Percentiles rank a stretch among this genome's conserved stretches.
Conservation (phyloP, 1,284 basidiomycete species). For the Sporisorium graminicola region DNA sequence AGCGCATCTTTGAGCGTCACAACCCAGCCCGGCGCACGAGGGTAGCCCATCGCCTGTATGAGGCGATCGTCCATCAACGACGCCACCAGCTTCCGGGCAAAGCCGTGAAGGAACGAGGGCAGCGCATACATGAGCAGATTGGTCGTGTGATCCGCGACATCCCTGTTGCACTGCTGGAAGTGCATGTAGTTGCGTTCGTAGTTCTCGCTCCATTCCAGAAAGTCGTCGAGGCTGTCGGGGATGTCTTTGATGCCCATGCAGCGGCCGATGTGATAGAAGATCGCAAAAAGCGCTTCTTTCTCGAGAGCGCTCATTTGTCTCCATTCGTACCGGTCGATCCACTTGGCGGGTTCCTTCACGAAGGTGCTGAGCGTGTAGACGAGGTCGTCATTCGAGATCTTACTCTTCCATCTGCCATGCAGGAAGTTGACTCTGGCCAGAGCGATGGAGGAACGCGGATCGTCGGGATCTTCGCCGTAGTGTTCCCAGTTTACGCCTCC, state of each 20-base stretch:
- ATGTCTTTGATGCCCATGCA: constrained; percentile 50
- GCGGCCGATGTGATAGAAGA: constrained; percentile 46
- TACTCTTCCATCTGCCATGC: constrained; percentile 37
- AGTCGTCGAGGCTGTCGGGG: constrained; percentile 27
- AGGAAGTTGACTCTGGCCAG: constrained; percentile 49
- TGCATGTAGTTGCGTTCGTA: constrained; percentile 47
- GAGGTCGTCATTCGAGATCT: constrained; percentile 54
- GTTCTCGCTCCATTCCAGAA: constrained; percentile 32
- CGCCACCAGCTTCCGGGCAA: constrained; percentile 27
- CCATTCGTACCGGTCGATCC: constrained; percentile 48
- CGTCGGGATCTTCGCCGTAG: constrained; percentile 33
- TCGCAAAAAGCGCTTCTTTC: constrained; percentile 45
- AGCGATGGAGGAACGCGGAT: constrained; percentile 47
- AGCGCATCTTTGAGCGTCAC: constrained; percentile 23
- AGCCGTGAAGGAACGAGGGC: constrained; percentile 21
- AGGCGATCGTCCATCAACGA: constrained; percentile 45
- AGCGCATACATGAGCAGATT: constrained; percentile 35
- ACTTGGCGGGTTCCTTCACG: constrained; percentile 40
- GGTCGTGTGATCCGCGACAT: constrained; percentile 48
- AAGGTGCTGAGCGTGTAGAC: constrained; percentile 52
- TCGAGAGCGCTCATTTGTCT: constrained; percentile 30
- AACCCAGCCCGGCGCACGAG: constrained; percentile 18
- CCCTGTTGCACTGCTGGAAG: constrained; percentile 31
- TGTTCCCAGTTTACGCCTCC: constrained; percentile 23
- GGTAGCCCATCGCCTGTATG: constrained; percentile 35